Conservation (phyloP, 148 eudicot genomes). For the Cornus controversa region DNA sequence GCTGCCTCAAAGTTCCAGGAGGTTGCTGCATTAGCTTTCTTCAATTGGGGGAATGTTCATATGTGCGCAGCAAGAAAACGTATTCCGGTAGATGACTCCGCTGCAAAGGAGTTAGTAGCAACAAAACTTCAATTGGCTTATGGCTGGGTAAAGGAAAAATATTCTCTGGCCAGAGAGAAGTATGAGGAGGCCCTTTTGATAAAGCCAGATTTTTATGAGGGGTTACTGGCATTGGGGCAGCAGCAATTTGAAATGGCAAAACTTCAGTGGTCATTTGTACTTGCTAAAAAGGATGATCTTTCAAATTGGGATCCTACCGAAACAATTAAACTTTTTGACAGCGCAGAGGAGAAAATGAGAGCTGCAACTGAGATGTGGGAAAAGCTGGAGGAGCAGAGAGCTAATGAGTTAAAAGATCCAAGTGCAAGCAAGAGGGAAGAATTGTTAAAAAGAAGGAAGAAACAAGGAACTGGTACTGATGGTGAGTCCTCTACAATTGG, state of each 20-base stretch:
- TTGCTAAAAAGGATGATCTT: constrained; percentile 78
- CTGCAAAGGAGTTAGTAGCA: constrained; percentile 54
- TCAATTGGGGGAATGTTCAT: constrained; percentile 97
- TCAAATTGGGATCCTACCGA: constrained; percentile 70
- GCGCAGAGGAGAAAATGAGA: constrained; percentile 88
- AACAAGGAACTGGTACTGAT: constrained; percentile 41
- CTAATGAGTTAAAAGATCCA: constrained; percentile 74
- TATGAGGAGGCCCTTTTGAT: constrained; percentile 78
- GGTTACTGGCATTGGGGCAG: constrained; percentile 87
- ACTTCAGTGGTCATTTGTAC: constrained; percentile 85
- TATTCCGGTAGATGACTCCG: constrained; percentile 74
- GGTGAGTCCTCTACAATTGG: constrained; percentile 40
- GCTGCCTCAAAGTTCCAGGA: constrained; percentile 93
- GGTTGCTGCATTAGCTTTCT: constrained; percentile 90
- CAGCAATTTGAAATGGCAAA: constrained; percentile 98
- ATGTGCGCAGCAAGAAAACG: constrained; percentile 93
- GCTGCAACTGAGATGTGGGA: constrained; percentile 95
- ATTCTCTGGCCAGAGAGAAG: constrained; percentile 72
- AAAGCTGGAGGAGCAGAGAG: constrained; percentile 82
- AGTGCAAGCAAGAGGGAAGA: constrained; percentile 60
- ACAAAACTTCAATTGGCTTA: constrained; percentile 70
- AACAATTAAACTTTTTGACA: constrained; percentile 66
- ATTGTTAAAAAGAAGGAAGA: constrained; percentile 57
- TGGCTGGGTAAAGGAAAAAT: constrained; percentile 86
- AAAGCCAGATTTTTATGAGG: constrained; percentile 94